These are phyloP conservation scores for Exophiala phaeomuriformis DNA, from an alignment of 2,329 filamentous ascomycete species.

Conservation along the genomic window DNA sequence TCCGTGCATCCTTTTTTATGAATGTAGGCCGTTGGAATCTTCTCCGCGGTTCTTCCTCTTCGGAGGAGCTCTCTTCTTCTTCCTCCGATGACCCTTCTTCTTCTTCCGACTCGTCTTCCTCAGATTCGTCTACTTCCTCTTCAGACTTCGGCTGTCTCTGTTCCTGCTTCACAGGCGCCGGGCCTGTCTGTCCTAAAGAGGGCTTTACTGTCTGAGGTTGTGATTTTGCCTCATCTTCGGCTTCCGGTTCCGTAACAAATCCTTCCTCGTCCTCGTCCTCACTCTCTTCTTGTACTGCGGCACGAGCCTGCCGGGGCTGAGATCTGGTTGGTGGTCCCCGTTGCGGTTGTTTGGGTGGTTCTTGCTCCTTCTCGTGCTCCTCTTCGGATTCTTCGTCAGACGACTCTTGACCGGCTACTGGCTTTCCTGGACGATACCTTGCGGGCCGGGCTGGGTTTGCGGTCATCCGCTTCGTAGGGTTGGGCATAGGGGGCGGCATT, in stretches of 20 bases:
- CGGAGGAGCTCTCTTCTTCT: slow-evolving; percentile 52
- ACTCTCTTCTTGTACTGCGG: slow-evolving; percentile 15
- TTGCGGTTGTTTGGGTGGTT: slow-evolving; percentile 34
- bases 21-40: slow-evolving; percentile 60
- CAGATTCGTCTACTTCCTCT: slow-evolving; percentile 27
- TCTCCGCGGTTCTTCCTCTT: slow-evolving; percentile 51
- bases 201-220: slow-evolving; percentile 15
- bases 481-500: slow-evolving; percentile 41
- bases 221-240: slow-evolving; percentile 32
- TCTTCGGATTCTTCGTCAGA: slow-evolving; percentile 48
- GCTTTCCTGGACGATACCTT: slow-evolving; percentile 81
- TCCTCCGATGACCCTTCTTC: slow-evolving; percentile 34
- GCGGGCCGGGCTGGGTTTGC: slow-evolving; percentile 73
- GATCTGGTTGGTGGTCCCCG: slow-evolving; percentile 37
- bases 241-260: slow-evolving; percentile 53
- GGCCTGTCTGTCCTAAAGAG: slow-evolving; percentile 3
- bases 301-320: slow-evolving; percentile 24
- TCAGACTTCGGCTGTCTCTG: slow-evolving; percentile 3
- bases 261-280: slow-evolving; percentile 47
- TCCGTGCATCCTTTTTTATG: slow-evolving; percentile 56
- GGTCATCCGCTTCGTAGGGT: slow-evolving; percentile 70
- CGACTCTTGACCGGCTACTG: slow-evolving; percentile 44
- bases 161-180: slow-evolving; percentile 7
- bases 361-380: slow-evolving; percentile 42
- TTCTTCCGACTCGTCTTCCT: slow-evolving; percentile 14